Base-by-base conservation (phyloP, 164 flowering plant species). In the Hamamelis virginiana region DNA sequence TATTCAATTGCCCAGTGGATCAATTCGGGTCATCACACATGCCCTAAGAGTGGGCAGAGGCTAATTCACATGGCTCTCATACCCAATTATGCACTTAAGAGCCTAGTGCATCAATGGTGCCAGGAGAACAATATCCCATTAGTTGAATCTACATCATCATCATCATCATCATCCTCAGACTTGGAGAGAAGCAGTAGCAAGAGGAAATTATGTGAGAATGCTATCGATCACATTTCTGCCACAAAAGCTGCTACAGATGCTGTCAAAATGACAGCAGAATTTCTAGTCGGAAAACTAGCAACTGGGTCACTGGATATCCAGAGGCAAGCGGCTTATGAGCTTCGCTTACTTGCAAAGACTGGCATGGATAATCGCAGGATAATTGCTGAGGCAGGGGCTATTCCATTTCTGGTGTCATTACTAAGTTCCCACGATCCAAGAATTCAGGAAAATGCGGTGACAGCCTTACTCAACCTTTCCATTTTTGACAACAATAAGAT, bases 301-400 rank as follows among this genome's bases (percentile, higher is more conserved):
- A 85, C 85, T 19, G 92, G 92, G 26, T 86, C 91, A 1, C 71
- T 74, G 1, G 89, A 81, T 11, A 75, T 81, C 21, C 94, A 85
- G 48, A 76, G 87, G 48, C 87, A 81, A 41, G 97, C 98, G 9
- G 85, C 93, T 0, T 82, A 82, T 57, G 92, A 89, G 81, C 75
- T 90, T 21, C 82, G 92, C 8, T 60, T 86, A 48, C 86, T 93
- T 0, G 89, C 97, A 1, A 90, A 89, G 80, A 81, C 85, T 0
- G 87, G 90, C 44, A 86, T 78, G 87, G 89, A 86, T 62, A 88
- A 90, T 44, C 80, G 96, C 15, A 81, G 82, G 41, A 71, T 85
- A 18, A 90, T 91, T 3, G 86, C 94, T 0, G 91, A 89, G 77
- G 89, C 87, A 11, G 97, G 98, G 14, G 94, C 94, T 3, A 90